These are phyloP conservation scores for Talaromyces trachyspermus DNA, from an alignment of 495 filamentous ascomycete species.

Conservation along the genomic window DNA sequence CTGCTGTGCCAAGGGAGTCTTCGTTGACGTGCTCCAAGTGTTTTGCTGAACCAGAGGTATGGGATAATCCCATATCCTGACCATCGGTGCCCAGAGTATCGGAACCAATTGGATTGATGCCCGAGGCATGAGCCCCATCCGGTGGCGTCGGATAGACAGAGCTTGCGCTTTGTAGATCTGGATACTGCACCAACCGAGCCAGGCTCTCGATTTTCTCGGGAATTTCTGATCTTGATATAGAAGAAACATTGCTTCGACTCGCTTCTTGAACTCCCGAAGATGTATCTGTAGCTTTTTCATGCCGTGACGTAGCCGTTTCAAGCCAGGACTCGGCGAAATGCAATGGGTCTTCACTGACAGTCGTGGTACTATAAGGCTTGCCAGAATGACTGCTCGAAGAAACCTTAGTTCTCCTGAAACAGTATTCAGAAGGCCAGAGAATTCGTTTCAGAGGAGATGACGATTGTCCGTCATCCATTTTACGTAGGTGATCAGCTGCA, in stretches of 20 bases:
- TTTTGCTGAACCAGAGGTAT: slow-evolving; percentile 30
- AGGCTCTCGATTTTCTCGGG: slow-evolving; percentile 34
- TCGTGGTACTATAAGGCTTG: neutral
- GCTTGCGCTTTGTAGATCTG: slow-evolving; percentile 45
- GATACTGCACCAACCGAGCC: slow-evolving; percentile 44
- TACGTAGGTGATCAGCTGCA: slow-evolving; percentile 29
- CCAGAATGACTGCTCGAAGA: slow-evolving; percentile 12
- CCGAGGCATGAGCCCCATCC: slow-evolving; percentile 53
- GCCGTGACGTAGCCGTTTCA: slow-evolving; percentile 22
- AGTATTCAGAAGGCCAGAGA: slow-evolving; percentile 42
- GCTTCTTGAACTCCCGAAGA: slow-evolving; percentile 32
- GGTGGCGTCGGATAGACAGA: slow-evolving; percentile 85
- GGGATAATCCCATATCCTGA: slow-evolving; percentile 15
- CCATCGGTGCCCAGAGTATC: slow-evolving; percentile 17
- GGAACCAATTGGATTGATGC: slow-evolving; percentile 16
- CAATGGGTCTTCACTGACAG: slow-evolving; percentile 48
- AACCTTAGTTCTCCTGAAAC: slow-evolving; percentile 31
- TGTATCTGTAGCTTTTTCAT: slow-evolving; percentile 16
- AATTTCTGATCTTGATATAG: slow-evolving; percentile 17
- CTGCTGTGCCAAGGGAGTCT: slow-evolving; percentile 15
- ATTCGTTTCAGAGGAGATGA: slow-evolving; percentile 38
- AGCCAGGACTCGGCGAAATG: slow-evolving; percentile 65
- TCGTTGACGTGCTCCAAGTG: slow-evolving; percentile 10
- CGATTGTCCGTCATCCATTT: slow-evolving; percentile 26
- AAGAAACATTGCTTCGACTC: slow-evolving; percentile 18